Percentiles rank a stretch among this genome's conserved stretches.
These are phyloP conservation scores for Annulohypoxylon bovei DNA, from an alignment of 495 filamentous ascomycete species.

Conservation along the genomic window DNA sequence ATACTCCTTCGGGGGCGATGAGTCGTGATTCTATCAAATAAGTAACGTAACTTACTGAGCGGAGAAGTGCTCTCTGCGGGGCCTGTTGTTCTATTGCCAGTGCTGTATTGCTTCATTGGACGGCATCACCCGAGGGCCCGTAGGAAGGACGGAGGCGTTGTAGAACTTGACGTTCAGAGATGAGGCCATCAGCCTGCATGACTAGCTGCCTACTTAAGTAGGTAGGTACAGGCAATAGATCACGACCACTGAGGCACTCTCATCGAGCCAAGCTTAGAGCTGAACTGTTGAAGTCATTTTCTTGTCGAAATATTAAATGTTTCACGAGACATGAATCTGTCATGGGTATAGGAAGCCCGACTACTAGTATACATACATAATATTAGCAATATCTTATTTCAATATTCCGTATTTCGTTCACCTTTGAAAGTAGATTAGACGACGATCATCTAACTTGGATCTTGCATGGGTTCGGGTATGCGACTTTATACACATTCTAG, in stretches of 20 bases:
- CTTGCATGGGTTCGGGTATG: constrained; percentile 4
- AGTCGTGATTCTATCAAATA: constrained; percentile 2
- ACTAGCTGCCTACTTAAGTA: background rate
- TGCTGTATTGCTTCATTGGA: background rate
- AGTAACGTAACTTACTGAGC: background rate
- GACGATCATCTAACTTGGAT: background rate
- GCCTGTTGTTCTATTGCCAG: background rate
- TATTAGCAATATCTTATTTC: constrained; percentile 2
- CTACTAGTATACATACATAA: background rate
- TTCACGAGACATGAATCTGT: background rate
- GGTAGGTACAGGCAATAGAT: background rate
- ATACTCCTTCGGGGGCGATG: constrained; percentile 3
- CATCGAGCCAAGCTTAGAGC: background rate
- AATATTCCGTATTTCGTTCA: background rate
- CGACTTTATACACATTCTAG: background rate
- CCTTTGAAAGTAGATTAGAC: constrained; percentile 1
- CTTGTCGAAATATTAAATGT: constrained; percentile 1
- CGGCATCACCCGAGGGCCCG: background rate
- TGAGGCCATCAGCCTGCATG: background rate
- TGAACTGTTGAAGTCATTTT: background rate
- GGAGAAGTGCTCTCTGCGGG: background rate
- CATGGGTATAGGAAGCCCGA: background rate
- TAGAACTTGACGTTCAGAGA: background rate
- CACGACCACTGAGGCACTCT: background rate
- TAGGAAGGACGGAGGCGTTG: background rate